phyloP scores from a whole-genome alignment of 1,139 yeast species.

The Pichia sp. region DNA sequence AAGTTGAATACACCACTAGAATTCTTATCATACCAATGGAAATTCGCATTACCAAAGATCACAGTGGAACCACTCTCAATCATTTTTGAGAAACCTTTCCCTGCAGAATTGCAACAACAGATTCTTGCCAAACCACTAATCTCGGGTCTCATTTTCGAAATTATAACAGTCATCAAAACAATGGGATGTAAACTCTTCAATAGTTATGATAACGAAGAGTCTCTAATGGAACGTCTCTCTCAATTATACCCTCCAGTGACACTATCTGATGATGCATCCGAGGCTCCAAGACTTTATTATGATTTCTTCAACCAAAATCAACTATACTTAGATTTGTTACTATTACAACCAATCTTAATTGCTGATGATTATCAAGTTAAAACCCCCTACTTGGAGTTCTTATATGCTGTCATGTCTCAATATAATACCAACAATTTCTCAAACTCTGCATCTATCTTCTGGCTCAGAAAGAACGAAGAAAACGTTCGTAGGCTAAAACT shows the following conservation, averaged over 20 bases:
- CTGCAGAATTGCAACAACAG: constrained; percentile 50
- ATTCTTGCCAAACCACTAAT: constrained; percentile 80
- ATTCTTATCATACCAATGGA: constrained; percentile 76
- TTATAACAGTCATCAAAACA: constrained; percentile 64
- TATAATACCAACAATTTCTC: constrained; percentile 40
- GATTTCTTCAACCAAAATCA: constrained; percentile 49
- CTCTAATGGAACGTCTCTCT: constrained; percentile 49
- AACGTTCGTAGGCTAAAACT: constrained; percentile 29
- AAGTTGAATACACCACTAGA: constrained; percentile 49
- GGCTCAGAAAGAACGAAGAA: constrained; percentile 34
- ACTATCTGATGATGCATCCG: constrained; percentile 30
- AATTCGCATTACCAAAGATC: constrained; percentile 68
- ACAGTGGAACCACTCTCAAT: constrained; percentile 73
- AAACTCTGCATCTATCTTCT: constrained; percentile 21
- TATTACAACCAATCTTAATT: constrained; percentile 76
- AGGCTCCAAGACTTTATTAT: constrained; percentile 52
- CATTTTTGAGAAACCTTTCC: constrained; percentile 62
- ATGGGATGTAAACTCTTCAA: constrained; percentile 70
- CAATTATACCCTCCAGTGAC: constrained; percentile 35
- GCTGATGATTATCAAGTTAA: constrained; percentile 82
- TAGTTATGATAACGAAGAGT: constrained; percentile 58
- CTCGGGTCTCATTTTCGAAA: constrained; percentile 70
- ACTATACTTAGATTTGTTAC: constrained; percentile 62
- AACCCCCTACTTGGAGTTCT: constrained; percentile 84
- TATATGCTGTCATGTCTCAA: constrained; percentile 76